phyloP scores from a whole-genome alignment of 2,329 filamentous ascomycete genomes.

The Hysterium pulicare region DNA sequence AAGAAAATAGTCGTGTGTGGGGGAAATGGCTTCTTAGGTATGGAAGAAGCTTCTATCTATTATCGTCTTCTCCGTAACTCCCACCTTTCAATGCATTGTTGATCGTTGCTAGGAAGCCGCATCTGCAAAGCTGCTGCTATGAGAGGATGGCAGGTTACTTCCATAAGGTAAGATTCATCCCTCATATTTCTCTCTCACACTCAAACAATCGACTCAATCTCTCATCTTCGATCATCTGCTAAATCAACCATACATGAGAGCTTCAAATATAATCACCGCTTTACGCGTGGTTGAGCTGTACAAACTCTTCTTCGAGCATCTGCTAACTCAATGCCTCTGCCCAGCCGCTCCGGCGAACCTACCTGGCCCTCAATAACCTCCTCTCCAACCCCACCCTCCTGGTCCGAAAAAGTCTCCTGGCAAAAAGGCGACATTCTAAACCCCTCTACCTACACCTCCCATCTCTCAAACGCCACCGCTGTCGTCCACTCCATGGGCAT shows the following conservation, averaged over 20 bases:
- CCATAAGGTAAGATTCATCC: slow-evolving; percentile 80
- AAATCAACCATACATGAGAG: too few relatives aligned
- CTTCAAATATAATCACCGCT: too few relatives aligned
- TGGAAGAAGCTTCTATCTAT: slow-evolving; percentile 20
- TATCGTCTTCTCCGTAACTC: background rate
- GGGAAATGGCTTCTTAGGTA: slow-evolving; percentile 86
- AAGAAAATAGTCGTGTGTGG: slow-evolving; percentile 89
- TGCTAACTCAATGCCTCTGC: background rate
- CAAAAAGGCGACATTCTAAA: slow-evolving; percentile 82
- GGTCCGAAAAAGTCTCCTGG: slow-evolving; percentile 83
- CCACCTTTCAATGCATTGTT: background rate
- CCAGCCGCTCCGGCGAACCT: slow-evolving; percentile 84
- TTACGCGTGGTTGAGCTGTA: too few relatives aligned
- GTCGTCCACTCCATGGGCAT: slow-evolving; percentile 97
- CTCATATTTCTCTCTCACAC: too few relatives aligned
- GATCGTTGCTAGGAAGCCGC: slow-evolving; percentile 53
- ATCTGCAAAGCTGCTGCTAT: slow-evolving; percentile 89
- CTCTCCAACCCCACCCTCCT: slow-evolving; percentile 66
- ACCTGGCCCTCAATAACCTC: slow-evolving; percentile 78
- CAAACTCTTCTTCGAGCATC: too few relatives aligned
- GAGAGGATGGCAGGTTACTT: slow-evolving; percentile 87
- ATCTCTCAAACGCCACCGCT: slow-evolving; percentile 73
- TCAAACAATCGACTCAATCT: too few relatives aligned
- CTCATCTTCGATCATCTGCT: too few relatives aligned
- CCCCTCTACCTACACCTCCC: slow-evolving; percentile 72